phyloP scores from a whole-genome alignment of 2,329 filamentous ascomycete species.

The Colletotrichum acutatum region DNA sequence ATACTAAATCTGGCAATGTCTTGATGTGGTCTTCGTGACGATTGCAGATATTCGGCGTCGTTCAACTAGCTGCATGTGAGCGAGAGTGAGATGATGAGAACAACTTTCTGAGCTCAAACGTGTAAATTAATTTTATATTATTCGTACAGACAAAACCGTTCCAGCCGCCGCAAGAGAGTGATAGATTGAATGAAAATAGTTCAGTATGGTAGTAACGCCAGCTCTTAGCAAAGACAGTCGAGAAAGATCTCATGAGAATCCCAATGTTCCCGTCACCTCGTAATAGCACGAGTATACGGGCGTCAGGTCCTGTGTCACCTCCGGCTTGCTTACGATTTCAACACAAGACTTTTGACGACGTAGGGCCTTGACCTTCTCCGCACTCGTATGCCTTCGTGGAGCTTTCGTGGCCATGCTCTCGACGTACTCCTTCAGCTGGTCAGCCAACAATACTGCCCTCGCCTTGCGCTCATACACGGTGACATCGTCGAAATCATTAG shows the following conservation, averaged over 20 bases:
- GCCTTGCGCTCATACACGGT: constrained; percentile 38
- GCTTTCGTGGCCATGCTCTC: constrained; percentile 16
- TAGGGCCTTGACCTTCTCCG: not conserved
- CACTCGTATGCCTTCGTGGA: not conserved
- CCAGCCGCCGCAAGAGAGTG: not conserved
- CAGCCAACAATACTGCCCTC: constrained; percentile 18
- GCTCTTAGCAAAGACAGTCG: not conserved
- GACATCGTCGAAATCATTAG: constrained; percentile 48
- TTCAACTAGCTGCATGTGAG: not conserved
- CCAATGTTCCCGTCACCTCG: constrained; percentile 13
- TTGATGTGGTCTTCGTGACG: not conserved
- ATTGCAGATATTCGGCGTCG: no score
- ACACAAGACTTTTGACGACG: constrained; percentile 11
- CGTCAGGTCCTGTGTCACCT: constrained; percentile 31
- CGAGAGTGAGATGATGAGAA: no score
- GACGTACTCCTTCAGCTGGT: constrained; percentile 29
- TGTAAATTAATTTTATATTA: not conserved
- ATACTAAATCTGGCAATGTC: not conserved
- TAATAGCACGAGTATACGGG: constrained; percentile 36
- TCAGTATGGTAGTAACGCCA: not conserved
- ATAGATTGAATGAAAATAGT: not conserved
- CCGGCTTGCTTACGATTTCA: constrained; percentile 16
- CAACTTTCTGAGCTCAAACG: no score
- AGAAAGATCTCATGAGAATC: no score
- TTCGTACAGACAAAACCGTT: not conserved